Percentiles rank a stretch among this genome's conserved stretches.
phyloP scores from a whole-genome alignment of 129 eudicot species.

The Cynara cardunculus region DNA sequence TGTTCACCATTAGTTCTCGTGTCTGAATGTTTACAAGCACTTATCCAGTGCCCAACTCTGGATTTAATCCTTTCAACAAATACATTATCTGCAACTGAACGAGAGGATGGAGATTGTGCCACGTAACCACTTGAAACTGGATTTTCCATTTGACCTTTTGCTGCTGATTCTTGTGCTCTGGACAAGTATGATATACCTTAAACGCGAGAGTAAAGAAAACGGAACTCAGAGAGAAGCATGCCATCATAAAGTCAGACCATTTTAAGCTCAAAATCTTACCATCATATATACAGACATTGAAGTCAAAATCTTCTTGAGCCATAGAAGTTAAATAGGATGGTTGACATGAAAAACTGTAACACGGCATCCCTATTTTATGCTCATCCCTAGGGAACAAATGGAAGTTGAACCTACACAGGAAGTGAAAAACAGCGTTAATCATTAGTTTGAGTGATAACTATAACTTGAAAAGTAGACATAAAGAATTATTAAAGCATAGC shows the following conservation, averaged over 20 bases:
- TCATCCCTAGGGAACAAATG: constrained; percentile 99
- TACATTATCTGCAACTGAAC: constrained; percentile 80
- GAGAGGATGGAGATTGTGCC: constrained; percentile 42
- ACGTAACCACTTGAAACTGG: constrained; percentile 19
- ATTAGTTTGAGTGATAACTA: neutral
- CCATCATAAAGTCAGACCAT: constrained; percentile 4
- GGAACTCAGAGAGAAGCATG: constrained; percentile 1
- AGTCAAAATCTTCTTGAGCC: constrained; percentile 90
- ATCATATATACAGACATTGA: constrained; percentile 76
- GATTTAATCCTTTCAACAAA: constrained; percentile 65
- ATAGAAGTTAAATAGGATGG: constrained; percentile 76
- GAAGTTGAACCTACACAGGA: constrained; percentile 77
- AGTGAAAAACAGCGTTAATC: neutral
- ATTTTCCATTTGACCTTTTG: constrained; percentile 39
- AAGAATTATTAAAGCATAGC: neutral
- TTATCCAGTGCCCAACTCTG: constrained; percentile 65
- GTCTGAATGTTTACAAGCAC: constrained; percentile 51
- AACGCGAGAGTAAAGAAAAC: constrained; percentile 10
- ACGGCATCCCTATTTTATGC: constrained; percentile 72
- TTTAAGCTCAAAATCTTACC: constrained; percentile 40
- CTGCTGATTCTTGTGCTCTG: constrained; percentile 77
- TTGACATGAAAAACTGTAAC: constrained; percentile 87
- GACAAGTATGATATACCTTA: constrained; percentile 95
- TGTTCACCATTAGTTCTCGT: constrained; percentile 52
- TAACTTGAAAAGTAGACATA: neutral